These are phyloP conservation scores for Podospora fimiseda DNA, from an alignment of 495 filamentous ascomycete species.

Conservation along the genomic window DNA sequence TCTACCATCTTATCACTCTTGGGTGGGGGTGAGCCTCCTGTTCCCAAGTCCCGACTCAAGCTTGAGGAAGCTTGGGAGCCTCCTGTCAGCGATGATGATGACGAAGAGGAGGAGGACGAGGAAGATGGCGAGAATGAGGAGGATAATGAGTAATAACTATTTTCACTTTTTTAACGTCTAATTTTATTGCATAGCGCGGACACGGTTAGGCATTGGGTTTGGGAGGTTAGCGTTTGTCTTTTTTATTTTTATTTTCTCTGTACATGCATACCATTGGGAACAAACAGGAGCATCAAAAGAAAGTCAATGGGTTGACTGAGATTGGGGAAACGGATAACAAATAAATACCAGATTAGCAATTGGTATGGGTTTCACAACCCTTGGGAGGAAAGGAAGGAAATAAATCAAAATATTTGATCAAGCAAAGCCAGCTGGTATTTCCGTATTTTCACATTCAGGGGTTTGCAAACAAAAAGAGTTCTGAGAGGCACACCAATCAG, in stretches of 20 bases:
- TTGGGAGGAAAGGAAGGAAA: background rate
- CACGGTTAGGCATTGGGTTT: background rate
- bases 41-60: constrained; percentile 69
- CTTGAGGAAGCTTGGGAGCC: constrained; percentile 80
- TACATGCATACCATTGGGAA: background rate
- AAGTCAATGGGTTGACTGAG: background rate
- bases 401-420: background rate
- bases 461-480: too few relatives aligned
- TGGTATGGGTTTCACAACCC: constrained; percentile 8
- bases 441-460: too few relatives aligned
- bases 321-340: background rate
- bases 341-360: background rate
- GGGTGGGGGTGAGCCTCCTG: constrained; percentile 30
- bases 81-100: constrained; percentile 53
- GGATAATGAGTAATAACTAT: constrained; percentile 22
- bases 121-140: constrained; percentile 35
- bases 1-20: constrained; percentile 46
- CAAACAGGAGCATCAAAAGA: constrained; percentile 1
- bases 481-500: too few relatives aligned
- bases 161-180: background rate
- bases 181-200: background rate
- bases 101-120: constrained; percentile 49
- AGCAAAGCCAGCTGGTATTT: too few relatives aligned
- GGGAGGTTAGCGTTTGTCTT: background rate
- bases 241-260: constrained; percentile 1